Percentiles rank a stretch among this genome's conserved stretches.
Conservation (phyloP, 2,329 filamentous ascomycete genomes). For the Epichloe bromicola region DNA sequence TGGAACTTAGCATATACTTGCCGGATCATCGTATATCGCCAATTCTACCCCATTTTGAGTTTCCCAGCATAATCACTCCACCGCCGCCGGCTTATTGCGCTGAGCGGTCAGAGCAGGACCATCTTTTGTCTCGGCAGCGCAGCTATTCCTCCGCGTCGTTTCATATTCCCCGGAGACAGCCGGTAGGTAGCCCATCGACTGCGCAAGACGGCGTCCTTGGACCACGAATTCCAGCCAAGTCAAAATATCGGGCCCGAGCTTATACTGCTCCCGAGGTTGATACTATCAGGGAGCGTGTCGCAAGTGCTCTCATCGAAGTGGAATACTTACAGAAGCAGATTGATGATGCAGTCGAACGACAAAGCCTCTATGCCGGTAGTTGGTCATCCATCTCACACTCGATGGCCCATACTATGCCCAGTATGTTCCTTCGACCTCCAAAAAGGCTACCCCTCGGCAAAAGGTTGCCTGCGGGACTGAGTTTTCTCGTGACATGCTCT, state of each 20-base stretch:
- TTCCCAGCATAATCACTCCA: conserved; percentile 23
- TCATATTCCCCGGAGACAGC: conserved; percentile 36
- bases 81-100: conserved; percentile 22
- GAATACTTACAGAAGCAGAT: conserved; percentile 47
- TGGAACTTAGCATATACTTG: conserved; percentile 43
- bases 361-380: conserved; percentile 42
- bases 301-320: conserved; percentile 43
- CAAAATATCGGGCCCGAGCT: conserved; percentile 26
- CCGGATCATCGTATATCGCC: conserved; percentile 35
- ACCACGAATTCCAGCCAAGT: conserved; percentile 30
- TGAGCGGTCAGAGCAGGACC: conserved; percentile 21
- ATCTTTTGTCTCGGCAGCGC: conserved; percentile 23
- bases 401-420: conserved; percentile 17
- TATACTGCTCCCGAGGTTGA: conserved; percentile 35
- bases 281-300: conserved; percentile 40
- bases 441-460: neutral
- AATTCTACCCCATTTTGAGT: conserved; percentile 38
- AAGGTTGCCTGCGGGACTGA: neutral
- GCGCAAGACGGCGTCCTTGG: conserved; percentile 13
- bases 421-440: conserved; percentile 12
- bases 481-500: neutral
- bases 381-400: conserved; percentile 40
- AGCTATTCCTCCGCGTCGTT: conserved; percentile 43
- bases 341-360: conserved; percentile 45
- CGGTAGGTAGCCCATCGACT: conserved; percentile 12